phyloP scores from a whole-genome alignment of 805 yeast species.

The Candida corydali region DNA sequence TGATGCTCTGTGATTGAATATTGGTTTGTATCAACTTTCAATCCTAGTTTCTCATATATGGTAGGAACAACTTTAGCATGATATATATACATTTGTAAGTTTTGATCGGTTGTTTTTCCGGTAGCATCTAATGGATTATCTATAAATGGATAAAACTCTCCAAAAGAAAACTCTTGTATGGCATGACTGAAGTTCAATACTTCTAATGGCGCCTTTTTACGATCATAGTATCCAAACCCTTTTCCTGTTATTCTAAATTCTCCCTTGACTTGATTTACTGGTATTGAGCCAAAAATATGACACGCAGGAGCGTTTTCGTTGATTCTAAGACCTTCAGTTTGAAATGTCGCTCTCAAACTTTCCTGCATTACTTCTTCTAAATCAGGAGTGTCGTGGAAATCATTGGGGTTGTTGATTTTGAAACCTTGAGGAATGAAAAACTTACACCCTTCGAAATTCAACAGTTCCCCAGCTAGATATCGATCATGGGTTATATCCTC shows the following conservation, averaged over 20 bases:
- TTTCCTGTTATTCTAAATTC: conserved; percentile 79
- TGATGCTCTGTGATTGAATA: conserved; percentile 65
- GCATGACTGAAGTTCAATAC: conserved; percentile 77
- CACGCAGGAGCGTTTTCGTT: conserved; percentile 73
- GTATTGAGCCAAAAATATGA: conserved; percentile 75
- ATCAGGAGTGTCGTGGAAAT: conserved; percentile 53
- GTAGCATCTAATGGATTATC: conserved; percentile 86
- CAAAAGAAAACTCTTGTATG: conserved; percentile 84
- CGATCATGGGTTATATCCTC: conserved; percentile 75
- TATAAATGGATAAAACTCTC: conserved; percentile 81
- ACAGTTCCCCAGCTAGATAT: conserved; percentile 69
- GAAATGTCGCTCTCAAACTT: conserved; percentile 62
- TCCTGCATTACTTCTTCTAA: conserved; percentile 64
- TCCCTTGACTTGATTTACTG: conserved; percentile 83
- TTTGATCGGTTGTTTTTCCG: conserved; percentile 49
- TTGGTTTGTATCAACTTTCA: conserved; percentile 75
- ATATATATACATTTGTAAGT: conserved; percentile 56
- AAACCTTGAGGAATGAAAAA: conserved; percentile 53
- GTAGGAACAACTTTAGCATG: conserved; percentile 83
- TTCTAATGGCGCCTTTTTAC: conserved; percentile 44
- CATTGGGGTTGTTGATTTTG: conserved; percentile 41
- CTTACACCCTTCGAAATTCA: conserved; percentile 63
- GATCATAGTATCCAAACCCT: conserved; percentile 59
- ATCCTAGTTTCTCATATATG: conserved; percentile 63
- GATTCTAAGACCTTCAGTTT: conserved; percentile 35